phyloP scores from a whole-genome alignment of 352 stramenopile genomes.

The Globisporangium acanthophoron region DNA sequence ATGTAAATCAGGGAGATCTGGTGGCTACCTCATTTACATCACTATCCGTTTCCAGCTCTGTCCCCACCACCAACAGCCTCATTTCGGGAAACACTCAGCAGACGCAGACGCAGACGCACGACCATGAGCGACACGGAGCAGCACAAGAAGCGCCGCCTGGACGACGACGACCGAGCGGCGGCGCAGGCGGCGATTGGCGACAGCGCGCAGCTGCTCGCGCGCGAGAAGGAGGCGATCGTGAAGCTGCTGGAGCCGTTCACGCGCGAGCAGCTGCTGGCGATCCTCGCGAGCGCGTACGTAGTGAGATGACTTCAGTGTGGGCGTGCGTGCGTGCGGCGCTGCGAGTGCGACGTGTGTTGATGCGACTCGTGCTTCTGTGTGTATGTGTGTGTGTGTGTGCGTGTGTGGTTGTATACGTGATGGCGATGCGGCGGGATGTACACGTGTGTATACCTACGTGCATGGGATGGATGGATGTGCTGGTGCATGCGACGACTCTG shows the following conservation, averaged over 20 bases:
- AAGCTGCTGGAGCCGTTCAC: constrained; percentile 53
- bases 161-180: constrained; percentile 3
- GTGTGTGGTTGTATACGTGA: background rate
- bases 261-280: constrained; percentile 56
- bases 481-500: background rate
- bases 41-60: background rate
- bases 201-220: constrained; percentile 11
- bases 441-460: background rate
- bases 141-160: constrained; percentile 38
- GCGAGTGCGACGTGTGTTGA: constrained; percentile 3
- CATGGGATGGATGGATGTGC: constrained; percentile 1
- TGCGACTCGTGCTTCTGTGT: constrained; percentile 1
- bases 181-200: constrained; percentile 5
- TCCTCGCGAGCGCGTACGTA: constrained; percentile 63
- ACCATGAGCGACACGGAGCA: constrained; percentile 26
- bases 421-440: background rate
- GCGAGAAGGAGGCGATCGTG: constrained; percentile 21
- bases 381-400: background rate
- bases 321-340: constrained; percentile 4
- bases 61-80: constrained; percentile 1
- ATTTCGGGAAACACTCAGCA: background rate
- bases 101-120: constrained; percentile 6
- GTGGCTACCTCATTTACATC: background rate
- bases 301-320: constrained; percentile 1
- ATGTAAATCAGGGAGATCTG: no score